Base-by-base conservation (phyloP, 164 flowering plant genomes). In the Litsea cubeba region DNA sequence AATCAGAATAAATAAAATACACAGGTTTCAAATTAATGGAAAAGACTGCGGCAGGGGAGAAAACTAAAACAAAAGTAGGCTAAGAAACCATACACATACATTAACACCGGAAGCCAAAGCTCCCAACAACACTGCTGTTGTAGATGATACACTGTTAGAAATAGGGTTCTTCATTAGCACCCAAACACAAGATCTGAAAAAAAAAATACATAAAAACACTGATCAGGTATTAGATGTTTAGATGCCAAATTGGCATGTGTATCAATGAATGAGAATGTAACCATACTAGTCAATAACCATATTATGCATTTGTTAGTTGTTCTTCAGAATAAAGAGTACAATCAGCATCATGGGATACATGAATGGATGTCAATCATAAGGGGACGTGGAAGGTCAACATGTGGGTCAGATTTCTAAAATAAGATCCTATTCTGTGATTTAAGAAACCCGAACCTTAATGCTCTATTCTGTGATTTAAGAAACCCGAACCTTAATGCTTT, bases 31-130 rank as follows among this genome's bases (percentile, higher is more conserved):
- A 12, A 28, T 30, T 12, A 30, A 65, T 28, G 24, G 6, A 28
- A 24, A 65, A 14, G 3, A 30, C 32, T 0, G 32, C 4, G 32
- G 32, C 32, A 30, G 32, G 32, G 7, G 5, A 65, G 26, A 68
- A 8, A 58, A 8, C 32, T 23, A 22, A 71, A 18, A 68, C 35
- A 51, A 49, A 28, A 65, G 5, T 4, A 58, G 62, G 14, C 20
- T 35, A 65, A 72, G 65, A 30, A 64, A 66, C 46, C 62, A 62
- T 50, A 81, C 89, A 60, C 89, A 60, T 63, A 92, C 97, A 79
- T 95, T 95, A 72, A 95, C 97, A 32, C 97, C 98, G 65, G 98
- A 88, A 57, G 97, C 90, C 72, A 92, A 75, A 69, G 97, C 98
- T 67, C 98, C 98, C 20, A 92, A 84, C 12, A 95, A 63, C 10